Evolutionary conservation across 2,329 filamentous ascomycete species (phyloP).

Genomic region (Fusarium goolgardi): DNA sequence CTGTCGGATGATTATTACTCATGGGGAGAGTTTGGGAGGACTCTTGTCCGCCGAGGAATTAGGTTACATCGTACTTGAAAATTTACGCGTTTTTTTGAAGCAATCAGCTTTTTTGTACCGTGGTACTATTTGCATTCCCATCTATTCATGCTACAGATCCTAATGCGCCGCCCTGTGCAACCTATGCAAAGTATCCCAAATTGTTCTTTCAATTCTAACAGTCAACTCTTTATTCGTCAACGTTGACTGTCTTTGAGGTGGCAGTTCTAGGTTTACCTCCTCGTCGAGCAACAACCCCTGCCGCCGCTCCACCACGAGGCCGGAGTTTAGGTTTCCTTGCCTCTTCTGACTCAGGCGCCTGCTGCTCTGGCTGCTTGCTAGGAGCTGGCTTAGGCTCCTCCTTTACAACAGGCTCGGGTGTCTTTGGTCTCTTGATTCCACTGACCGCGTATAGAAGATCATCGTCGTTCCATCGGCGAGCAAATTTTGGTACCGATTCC

Average conservation of each 20-base stretch:
- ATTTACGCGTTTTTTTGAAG: slow-evolving; percentile 39
- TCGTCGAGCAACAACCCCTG: slow-evolving; percentile 43
- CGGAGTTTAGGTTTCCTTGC: slow-evolving; percentile 46
- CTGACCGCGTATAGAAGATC: slow-evolving; percentile 61
- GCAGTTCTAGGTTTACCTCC: slow-evolving; percentile 46
- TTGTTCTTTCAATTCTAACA: background rate
- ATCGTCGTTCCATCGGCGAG: slow-evolving; percentile 57
- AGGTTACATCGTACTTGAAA: slow-evolving; percentile 41
- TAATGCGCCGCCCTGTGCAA: slow-evolving; percentile 43
- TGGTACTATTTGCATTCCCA: slow-evolving; percentile 4
- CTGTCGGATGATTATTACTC: slow-evolving; percentile 31
- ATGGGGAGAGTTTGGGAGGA: slow-evolving; percentile 32
- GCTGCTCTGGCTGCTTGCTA: slow-evolving; percentile 29
- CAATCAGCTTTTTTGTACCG: background rate
- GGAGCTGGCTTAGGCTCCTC: slow-evolving; percentile 45
- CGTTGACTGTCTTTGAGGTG: slow-evolving; percentile 37
- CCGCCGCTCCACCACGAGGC: slow-evolving; percentile 44
- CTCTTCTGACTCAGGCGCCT: slow-evolving; percentile 41
- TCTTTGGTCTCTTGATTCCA: slow-evolving; percentile 55
- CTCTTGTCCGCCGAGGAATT: slow-evolving; percentile 28
- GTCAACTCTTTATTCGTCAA: slow-evolving; percentile 6
- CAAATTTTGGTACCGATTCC: slow-evolving; percentile 54
- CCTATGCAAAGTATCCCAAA: slow-evolving; percentile 7
- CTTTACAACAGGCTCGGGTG: slow-evolving; percentile 45
- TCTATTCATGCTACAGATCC: slow-evolving; percentile 17